Conservation (phyloP, 1,139 yeast species). For the Pichia sp. region DNA sequence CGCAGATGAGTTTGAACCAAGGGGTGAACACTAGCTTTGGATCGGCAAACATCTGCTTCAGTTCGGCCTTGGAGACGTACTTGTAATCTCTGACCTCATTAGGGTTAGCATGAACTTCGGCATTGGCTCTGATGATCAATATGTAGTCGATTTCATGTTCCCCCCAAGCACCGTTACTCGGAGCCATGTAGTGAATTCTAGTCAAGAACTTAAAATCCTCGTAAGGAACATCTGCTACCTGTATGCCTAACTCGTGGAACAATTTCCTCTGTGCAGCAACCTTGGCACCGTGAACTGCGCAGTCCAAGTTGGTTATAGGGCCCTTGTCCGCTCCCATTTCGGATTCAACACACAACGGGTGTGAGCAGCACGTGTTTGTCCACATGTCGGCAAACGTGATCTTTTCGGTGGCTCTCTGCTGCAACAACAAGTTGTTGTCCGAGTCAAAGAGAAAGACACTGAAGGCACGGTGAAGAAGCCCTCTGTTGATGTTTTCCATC, state of each 20-base stretch:
- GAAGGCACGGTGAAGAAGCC: slow-evolving; percentile 91
- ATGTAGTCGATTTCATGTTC: slow-evolving; percentile 98
- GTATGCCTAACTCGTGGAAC: slow-evolving; percentile 87
- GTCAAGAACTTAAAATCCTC: slow-evolving; percentile 77
- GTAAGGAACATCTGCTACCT: slow-evolving; percentile 52
- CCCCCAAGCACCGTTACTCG: slow-evolving; percentile 86
- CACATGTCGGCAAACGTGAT: slow-evolving; percentile 95
- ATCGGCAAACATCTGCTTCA: slow-evolving; percentile 74
- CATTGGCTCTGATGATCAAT: slow-evolving; percentile 64
- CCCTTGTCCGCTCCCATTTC: slow-evolving; percentile 60
- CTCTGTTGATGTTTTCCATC: slow-evolving; percentile 79
- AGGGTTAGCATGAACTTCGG: slow-evolving; percentile 49
- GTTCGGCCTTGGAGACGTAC: slow-evolving; percentile 66
- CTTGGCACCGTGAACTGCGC: slow-evolving; percentile 74
- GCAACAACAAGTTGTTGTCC: slow-evolving; percentile 65
- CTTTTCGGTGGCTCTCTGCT: slow-evolving; percentile 90
- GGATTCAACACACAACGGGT: slow-evolving; percentile 78
- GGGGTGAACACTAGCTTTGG: slow-evolving; percentile 72
- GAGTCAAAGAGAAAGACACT: slow-evolving; percentile 86
- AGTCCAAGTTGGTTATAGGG: slow-evolving; percentile 37
- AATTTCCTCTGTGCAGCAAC: slow-evolving; percentile 89
- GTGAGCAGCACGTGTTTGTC: slow-evolving; percentile 99
- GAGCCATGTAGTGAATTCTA: slow-evolving; percentile 91
- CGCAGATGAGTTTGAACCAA: slow-evolving; percentile 96
- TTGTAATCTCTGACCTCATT: slow-evolving; percentile 82